Base-by-base conservation (phyloP, 2,329 filamentous ascomycete species). In the Colletotrichum brevisporum region DNA sequence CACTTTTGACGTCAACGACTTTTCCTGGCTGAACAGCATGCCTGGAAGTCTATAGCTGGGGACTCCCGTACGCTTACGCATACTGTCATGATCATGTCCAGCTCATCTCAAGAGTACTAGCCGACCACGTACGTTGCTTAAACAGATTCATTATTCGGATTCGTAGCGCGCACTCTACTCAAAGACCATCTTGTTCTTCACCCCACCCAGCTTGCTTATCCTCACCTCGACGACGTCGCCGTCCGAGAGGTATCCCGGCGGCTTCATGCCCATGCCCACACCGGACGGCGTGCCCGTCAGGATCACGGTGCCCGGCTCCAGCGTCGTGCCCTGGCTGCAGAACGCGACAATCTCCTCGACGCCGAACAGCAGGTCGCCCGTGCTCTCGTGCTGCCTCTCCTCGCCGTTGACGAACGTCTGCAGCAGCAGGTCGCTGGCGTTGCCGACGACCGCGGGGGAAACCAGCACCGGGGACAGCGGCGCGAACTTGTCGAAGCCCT, bases 401-500 rank as follows among this genome's bases (percentile, higher is more conserved):
- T 88, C 81, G 0, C 84, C 84, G 71, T 89, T 89, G 31, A 89
- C 84, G 1, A 76, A 73, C 0, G 83, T 84, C 55, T 75, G 76
- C 27, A 83, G 59, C 2, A 65, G 72, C 2, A 80, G 48, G 6
- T 73, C 73, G 0, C 74, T 75, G 4, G 77, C 78, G 45, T 75
- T 73, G 0, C 76, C 77, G 1, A 81, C 75, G 0, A 78, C 65
- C 0, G 69, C 48, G 0, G 79, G 77, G 5, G 76, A 76, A 0
- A 82, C 79, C 3, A 82, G 72, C 9, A 87, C 77, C 1, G 86
- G 86, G 0, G 87, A 84, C 72, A 89, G 83, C 0, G 86, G 86
- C 26, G 85, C 87, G 69, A 85, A 88, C 5, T 84, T 86, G 75
- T 89, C 86, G 6, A 83, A 81, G 0, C 83, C 85, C 75, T 89